These are phyloP conservation scores for Telopea speciosissima DNA, from an alignment of 177 flowering plant species.

Conservation along the genomic window DNA sequence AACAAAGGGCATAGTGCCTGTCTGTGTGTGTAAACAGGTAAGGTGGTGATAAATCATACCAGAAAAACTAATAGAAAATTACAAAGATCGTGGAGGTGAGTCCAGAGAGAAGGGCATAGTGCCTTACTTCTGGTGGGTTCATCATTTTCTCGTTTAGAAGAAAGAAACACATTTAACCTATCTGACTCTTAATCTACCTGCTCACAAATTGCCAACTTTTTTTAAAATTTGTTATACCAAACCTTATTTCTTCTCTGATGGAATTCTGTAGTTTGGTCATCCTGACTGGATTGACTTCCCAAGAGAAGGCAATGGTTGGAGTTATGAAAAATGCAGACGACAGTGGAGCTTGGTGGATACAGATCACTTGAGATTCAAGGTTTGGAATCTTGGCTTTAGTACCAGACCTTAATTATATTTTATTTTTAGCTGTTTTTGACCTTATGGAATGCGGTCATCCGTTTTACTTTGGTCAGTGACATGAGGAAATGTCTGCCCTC, in stretches of 20 bases:
- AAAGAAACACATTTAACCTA: not conserved
- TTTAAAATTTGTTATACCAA: not conserved
- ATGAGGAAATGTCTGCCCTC: not conserved
- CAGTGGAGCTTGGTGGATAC: conserved; percentile 85
- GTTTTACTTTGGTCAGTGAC: not conserved
- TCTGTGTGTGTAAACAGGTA: no score
- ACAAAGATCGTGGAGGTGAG: not conserved
- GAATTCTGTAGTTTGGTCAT: conserved; percentile 75
- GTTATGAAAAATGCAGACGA: conserved; percentile 84
- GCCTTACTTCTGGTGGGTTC: not conserved
- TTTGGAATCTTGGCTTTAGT: conserved; percentile 13
- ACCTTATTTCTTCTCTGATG: conserved; percentile 9
- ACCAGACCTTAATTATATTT: not conserved
- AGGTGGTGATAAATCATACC: no score
- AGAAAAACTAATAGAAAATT: no score
- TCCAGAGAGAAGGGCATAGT: not conserved
- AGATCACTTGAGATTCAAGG: conserved; percentile 91
- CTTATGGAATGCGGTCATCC: not conserved
- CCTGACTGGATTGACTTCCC: conserved; percentile 99
- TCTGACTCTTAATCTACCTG: not conserved
- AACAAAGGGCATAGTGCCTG: no score
- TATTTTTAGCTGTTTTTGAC: not conserved
- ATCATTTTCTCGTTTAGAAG: not conserved
- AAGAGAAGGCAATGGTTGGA: conserved; percentile 96
- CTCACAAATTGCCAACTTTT: not conserved